Evolutionary conservation across 306 rosid genomes (phyloP).

Genomic region (Ormosia semicastrata): DNA sequence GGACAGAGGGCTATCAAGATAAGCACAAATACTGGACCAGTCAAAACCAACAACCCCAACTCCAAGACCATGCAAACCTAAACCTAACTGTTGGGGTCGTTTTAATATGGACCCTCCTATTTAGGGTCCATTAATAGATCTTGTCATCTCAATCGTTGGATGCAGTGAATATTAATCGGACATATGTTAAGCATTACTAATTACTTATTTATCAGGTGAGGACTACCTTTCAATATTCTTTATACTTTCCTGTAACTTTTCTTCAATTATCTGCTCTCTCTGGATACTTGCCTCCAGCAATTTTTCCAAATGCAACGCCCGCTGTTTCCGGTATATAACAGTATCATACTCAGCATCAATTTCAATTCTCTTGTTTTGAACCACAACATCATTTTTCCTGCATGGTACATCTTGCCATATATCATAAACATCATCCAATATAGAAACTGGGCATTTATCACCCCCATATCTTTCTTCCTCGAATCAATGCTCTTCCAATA

Average conservation of each 20-base stretch:
- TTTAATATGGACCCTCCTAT: too few relatives aligned
- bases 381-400: conserved; percentile 59
- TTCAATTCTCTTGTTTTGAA: conserved; percentile 70
- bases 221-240: conserved; percentile 68
- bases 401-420: conserved; percentile 69
- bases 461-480: conserved; percentile 76
- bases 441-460: conserved; percentile 83
- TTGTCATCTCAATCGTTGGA: too few relatives aligned
- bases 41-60: too few relatives aligned
- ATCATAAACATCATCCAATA: conserved; percentile 79
- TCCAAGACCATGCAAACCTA: too few relatives aligned
- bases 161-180: too few relatives aligned
- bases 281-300: conserved; percentile 66
- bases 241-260: conserved; percentile 75
- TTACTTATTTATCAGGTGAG: too few relatives aligned
- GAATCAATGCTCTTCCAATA: conserved; percentile 69
- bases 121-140: too few relatives aligned
- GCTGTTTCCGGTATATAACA: conserved; percentile 76
- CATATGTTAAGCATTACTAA: too few relatives aligned
- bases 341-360: conserved; percentile 82
- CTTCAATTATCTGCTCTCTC: conserved; percentile 69
- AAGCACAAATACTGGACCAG: conserved; percentile 65
- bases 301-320: conserved; percentile 60
- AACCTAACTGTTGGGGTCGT: conserved; percentile 60
- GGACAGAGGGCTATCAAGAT: conserved; percentile 67